Percentiles rank a stretch among this genome's conserved stretches.
These are phyloP conservation scores for Plasmodium gallinaceum DNA, from an alignment of 169 alveolate species.

Conservation along the genomic window DNA sequence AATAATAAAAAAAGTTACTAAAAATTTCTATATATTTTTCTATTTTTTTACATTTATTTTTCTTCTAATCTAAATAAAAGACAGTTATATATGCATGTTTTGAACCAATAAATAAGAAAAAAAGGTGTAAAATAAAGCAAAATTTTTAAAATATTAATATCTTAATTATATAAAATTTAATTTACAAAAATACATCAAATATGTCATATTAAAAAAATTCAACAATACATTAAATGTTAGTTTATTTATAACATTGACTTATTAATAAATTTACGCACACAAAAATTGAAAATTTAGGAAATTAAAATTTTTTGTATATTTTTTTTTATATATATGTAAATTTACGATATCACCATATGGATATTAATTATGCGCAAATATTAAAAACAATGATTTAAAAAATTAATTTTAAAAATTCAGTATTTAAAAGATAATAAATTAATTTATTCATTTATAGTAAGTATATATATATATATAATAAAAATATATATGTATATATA, in stretches of 20 bases:
- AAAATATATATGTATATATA: too few relatives aligned
- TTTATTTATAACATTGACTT: conserved; percentile 7
- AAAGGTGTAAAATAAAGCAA: background rate
- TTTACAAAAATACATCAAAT: conserved; percentile 1
- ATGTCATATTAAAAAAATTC: too few relatives aligned
- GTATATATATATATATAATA: background rate
- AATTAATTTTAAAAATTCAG: conserved; percentile 12
- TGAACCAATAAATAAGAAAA: background rate
- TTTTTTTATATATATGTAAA: background rate
- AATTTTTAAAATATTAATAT: background rate
- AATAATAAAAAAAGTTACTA: background rate
- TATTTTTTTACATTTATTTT: background rate
- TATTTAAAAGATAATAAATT: conserved; percentile 9
- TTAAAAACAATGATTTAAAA: conserved; percentile 6
- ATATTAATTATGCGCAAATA: conserved; percentile 6
- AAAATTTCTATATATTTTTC: background rate
- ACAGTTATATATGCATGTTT: conserved; percentile 5
- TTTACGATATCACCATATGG: conserved; percentile 2
- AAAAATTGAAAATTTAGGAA: background rate
- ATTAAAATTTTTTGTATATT: background rate
- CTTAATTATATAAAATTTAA: background rate
- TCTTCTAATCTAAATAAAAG: background rate
- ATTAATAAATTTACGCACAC: conserved; percentile 42
- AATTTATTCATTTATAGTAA: background rate
- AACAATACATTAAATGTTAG: too few relatives aligned